These are phyloP conservation scores for Cucurbita pepo DNA, from an alignment of 306 rosid genomes.

Conservation along the genomic window DNA sequence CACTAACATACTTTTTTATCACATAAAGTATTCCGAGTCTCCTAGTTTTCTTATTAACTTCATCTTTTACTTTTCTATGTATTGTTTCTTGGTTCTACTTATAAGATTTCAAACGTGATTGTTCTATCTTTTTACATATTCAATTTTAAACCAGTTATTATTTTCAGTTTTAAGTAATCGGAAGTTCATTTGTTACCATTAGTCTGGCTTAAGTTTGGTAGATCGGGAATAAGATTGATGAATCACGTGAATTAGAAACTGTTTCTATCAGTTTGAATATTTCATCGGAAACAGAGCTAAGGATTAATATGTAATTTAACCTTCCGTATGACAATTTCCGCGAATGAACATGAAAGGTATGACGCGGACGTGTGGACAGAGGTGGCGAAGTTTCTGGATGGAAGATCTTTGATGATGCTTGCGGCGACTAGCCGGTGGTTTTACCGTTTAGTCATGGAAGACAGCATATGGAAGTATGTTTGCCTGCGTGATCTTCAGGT, in stretches of 20 bases:
- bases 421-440: slow-evolving; percentile 75
- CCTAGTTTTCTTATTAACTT: background rate
- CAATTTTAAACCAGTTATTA: background rate
- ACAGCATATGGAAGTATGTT: slow-evolving; percentile 61
- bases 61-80: background rate
- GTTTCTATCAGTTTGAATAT: background rate
- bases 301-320: background rate
- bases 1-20: background rate
- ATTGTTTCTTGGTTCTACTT: background rate
- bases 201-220: background rate
- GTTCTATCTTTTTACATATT: background rate
- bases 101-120: background rate
- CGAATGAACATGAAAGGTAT: slow-evolving; percentile 28
- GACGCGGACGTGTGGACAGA: slow-evolving; percentile 89
- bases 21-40: background rate
- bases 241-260: background rate
- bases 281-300: background rate
- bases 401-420: slow-evolving; percentile 68
- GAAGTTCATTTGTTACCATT: background rate
- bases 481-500: slow-evolving; percentile 83
- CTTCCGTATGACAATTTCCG: background rate
- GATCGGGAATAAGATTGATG: background rate
- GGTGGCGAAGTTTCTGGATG: slow-evolving; percentile 72
- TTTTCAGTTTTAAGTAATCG: background rate
- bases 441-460: slow-evolving; percentile 51